Base-by-base conservation (phyloP, 148 eudicot species). In the Oxyria digyna region DNA sequence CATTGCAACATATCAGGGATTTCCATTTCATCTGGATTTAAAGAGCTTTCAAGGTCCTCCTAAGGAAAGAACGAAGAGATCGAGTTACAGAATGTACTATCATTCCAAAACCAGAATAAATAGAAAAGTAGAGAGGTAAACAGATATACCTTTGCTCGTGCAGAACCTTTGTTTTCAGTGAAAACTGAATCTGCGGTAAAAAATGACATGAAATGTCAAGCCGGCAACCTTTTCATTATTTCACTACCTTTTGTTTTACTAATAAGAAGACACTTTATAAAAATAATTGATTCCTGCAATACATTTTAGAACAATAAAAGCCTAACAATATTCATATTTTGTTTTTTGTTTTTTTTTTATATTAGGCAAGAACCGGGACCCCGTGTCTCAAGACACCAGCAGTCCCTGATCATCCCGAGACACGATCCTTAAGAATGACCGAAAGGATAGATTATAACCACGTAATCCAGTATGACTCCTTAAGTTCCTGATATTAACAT, bases 1-100 rank as follows among this genome's bases (percentile, higher is more conserved):
- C 69, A 66, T 21, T 2, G 46, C 7, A 42, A 66, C 46, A 41
- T 18, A 37, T 66, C 69, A 66, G 46, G 46, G 27, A 66, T 37
- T 7, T 66, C 69, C 69, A 66, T 66, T 18, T 66, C 46, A 11
- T 37, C 46, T 66, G 43, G 69, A 18, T 33, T 8, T 8, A 37
- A 11, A 66, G 26, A 9, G 31, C 27, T 35, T 18, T 37, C 69
- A 37, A 37, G 43, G 31, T 66, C 69, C 26, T 15, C 69, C 69
- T 66, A n/a, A 66, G 27, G 46, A 37, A 59, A 8, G 18, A 12
- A 29, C 27, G 62, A 54, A 54, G 23, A 24, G 15, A 23, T 54
- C 26, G 2, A 49, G 11, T 54, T 23, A 54, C 4, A 59, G 33
- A 27, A 6, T 27, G 12, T 29, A 31, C 37, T 59, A 59, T 31